phyloP scores from a whole-genome alignment of 192 early-diverging fungal species.

The Dissophora ornata region DNA sequence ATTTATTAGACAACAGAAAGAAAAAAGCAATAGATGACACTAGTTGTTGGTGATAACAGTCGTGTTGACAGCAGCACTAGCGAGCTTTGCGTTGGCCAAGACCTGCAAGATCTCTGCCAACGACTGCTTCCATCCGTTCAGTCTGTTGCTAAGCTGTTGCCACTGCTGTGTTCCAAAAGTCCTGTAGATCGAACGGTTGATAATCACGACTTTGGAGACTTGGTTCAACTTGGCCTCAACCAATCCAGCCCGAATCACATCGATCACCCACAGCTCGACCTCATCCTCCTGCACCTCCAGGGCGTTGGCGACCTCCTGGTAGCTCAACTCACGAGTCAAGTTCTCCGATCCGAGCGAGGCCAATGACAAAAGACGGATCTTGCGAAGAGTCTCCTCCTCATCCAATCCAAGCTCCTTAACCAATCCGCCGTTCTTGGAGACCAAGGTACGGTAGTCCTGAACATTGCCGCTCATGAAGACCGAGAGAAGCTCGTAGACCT shows the following conservation, averaged over 20 bases:
- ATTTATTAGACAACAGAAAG: too few relatives aligned
- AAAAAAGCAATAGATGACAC: background rate
- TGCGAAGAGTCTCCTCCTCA: constrained; percentile 69
- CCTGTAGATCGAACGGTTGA: constrained; percentile 88
- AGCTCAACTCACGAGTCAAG: constrained; percentile 76
- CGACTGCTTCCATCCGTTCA: constrained; percentile 85
- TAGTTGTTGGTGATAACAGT: constrained; percentile 44
- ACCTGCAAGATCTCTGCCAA: constrained; percentile 84
- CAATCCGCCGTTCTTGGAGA: constrained; percentile 58
- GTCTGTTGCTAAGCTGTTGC: constrained; percentile 71
- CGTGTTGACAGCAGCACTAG: constrained; percentile 51
- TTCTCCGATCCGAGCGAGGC: constrained; percentile 80
- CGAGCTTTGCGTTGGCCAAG: constrained; percentile 84
- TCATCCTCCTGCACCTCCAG: constrained; percentile 81
- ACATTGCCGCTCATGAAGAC: constrained; percentile 67
- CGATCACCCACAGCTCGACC: constrained; percentile 97
- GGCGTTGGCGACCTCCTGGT: constrained; percentile 76
- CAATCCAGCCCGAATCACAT: constrained; percentile 90
- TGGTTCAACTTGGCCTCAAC: constrained; percentile 97
- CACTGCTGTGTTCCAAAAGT: constrained; percentile 87
- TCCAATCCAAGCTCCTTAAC: constrained; percentile 46
- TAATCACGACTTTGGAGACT: constrained; percentile 78
- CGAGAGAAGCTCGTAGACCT: constrained; percentile 60
- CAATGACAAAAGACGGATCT: constrained; percentile 90
- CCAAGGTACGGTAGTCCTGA: constrained; percentile 71